Base-by-base conservation (phyloP, 2,329 filamentous ascomycete genomes). In the Penicillium sp. region DNA sequence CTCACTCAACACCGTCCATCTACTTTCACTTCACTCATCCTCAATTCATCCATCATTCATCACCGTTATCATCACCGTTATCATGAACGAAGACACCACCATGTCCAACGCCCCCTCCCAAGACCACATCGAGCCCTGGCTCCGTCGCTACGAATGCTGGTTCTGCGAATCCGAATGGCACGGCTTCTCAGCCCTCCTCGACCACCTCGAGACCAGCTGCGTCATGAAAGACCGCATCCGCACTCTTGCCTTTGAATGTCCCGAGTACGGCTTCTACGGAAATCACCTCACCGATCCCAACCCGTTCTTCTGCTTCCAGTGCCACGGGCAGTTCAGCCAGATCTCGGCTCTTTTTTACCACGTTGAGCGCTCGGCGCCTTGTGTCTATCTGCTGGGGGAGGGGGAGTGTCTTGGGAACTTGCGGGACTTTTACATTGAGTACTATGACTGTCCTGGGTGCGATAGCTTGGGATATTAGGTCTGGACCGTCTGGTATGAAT, bases 361-460 rank as follows among this genome's bases (percentile, higher is more conserved):
- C 13, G 52, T 4, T 8, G 52, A 54, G 8, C 34, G 6, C 7
- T 27, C 0, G 6, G 14, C 40, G 16, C 6, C 24, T 5, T 54
- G 52, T 11, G 34, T 32, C 2, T 40, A 54, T 16, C n/a, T 54
- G 2, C 47, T 54, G 5, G 22, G 34, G 5, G 7, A 24, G 0
- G n/a, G 16, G 0, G 39, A 50, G 14, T 54, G 52, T 9, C 39
- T 54, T 0, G 52, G 47, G 27, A 24, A 13, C 27, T 32, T 54
- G 6, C 47, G 47, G 3, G 29, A 39, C 8, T 54, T 54, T 3
- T 50, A 50, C 24, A n/a, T 54, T 13, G 40, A 50, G 6, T 54
- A 54, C 34, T 54, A 54, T 3, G 32, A 54, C 7, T 49, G 47
- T 2, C 40, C 47, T 21, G 52, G 52, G 8, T 16, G 8, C 2